phyloP scores from a whole-genome alignment of 2,329 filamentous ascomycete species.

The Acrocalymma vagum region DNA sequence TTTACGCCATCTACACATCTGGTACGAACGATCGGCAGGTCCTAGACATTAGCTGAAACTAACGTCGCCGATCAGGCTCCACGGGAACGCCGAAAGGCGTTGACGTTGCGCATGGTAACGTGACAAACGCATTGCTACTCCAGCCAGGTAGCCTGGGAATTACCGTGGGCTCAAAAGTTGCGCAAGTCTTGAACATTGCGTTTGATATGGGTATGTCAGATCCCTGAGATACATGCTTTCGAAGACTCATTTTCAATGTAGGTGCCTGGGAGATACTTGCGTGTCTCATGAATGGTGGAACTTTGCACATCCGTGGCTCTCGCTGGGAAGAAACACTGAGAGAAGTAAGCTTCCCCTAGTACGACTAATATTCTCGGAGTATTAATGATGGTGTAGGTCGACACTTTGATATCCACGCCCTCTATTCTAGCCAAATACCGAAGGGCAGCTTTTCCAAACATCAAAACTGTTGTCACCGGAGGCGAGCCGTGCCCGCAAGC shows the following conservation, averaged over 20 bases:
- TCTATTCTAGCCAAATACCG: constrained; percentile 60
- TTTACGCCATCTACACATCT: constrained; percentile 60
- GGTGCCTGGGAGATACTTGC: constrained; percentile 67
- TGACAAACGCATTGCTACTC: constrained; percentile 60
- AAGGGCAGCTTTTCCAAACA: constrained; percentile 56
- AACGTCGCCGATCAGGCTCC: constrained; percentile 39
- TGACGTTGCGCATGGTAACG: constrained; percentile 62
- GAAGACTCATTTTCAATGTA: constrained; percentile 30
- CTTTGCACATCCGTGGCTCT: constrained; percentile 59
- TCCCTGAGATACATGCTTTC: constrained; percentile 3
- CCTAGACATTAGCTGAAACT: too few species aligned
- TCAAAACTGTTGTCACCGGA: constrained; percentile 61
- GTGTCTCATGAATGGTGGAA: constrained; percentile 63
- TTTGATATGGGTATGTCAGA: constrained; percentile 67
- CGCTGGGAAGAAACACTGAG: constrained; percentile 56
- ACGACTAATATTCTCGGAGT: background rate
- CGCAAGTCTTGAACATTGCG: constrained; percentile 63
- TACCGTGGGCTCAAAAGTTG: constrained; percentile 57
- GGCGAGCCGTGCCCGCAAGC: constrained; percentile 58
- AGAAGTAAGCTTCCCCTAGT: constrained; percentile 44
- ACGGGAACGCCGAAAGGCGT: constrained; percentile 66
- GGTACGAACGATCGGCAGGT: constrained; percentile 16
- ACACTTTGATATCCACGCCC: constrained; percentile 63
- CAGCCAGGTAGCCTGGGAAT: constrained; percentile 61
- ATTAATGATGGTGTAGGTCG: constrained; percentile 41